phyloP scores from a whole-genome alignment of 1,284 basidiomycete species.

The Rhodotorula sp. region DNA sequence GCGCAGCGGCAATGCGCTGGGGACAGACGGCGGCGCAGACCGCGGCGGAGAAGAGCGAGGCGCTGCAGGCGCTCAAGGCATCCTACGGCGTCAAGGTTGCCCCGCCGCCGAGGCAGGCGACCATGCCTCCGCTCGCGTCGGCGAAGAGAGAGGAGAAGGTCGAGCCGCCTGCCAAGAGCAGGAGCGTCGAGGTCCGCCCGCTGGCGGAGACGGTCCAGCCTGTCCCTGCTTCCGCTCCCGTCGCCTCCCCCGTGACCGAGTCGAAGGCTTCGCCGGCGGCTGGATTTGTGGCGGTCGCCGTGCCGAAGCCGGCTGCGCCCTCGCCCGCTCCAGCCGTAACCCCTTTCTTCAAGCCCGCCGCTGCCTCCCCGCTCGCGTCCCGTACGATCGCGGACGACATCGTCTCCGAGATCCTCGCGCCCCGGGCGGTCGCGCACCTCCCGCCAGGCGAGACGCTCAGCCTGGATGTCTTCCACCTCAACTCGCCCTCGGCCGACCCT shows the following conservation, averaged over 20 bases:
- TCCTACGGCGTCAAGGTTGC: slow-evolving; percentile 32
- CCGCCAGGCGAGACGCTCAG: slow-evolving; percentile 9
- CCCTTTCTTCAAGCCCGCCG: background rate
- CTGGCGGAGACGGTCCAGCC: no score
- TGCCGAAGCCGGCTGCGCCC: background rate
- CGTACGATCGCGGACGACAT: background rate
- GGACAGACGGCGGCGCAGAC: slow-evolving; percentile 2
- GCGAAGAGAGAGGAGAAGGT: background rate
- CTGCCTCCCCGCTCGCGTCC: background rate
- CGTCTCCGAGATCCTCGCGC: slow-evolving; percentile 7
- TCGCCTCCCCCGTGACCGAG: background rate
- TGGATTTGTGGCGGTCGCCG: no score
- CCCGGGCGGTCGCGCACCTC: background rate
- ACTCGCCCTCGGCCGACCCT: slow-evolving; percentile 21
- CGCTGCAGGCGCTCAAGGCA: slow-evolving; percentile 28
- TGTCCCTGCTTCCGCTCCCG: background rate
- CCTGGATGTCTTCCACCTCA: slow-evolving; percentile 35
- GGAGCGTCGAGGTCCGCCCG: background rate
- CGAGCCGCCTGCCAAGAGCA: slow-evolving; percentile 1
- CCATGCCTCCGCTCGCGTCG: background rate
- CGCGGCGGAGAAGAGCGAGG: slow-evolving; percentile 16
- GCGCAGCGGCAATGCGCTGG: slow-evolving; percentile 21
- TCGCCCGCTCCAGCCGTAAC: background rate
- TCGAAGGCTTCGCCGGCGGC: background rate
- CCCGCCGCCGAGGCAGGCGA: background rate